Percentiles rank a stretch among this genome's conserved stretches.
Evolutionary conservation across 1,284 basidiomycete species (phyloP).

Genomic region (Blastosporella zonata): DNA sequence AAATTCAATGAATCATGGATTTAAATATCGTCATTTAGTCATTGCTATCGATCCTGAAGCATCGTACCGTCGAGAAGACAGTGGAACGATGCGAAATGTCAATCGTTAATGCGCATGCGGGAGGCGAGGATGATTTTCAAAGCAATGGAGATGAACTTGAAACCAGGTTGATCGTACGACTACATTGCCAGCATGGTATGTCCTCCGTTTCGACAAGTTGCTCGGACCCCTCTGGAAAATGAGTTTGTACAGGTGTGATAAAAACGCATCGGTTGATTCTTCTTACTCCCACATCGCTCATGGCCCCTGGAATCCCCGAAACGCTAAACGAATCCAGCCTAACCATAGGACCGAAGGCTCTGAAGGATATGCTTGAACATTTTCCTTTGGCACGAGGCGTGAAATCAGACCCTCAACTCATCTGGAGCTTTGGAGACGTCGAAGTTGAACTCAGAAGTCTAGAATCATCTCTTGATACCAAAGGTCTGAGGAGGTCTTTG

Average conservation of each 20-base stretch:
- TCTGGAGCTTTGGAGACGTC: constrained; percentile 67
- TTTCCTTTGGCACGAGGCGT: constrained; percentile 60
- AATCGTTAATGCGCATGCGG: constrained; percentile 50
- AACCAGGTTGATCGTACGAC: constrained; percentile 64
- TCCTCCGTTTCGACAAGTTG: too few species aligned
- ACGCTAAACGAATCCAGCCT: constrained; percentile 57
- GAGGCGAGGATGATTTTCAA: constrained; percentile 32
- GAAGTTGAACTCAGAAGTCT: constrained; percentile 68
- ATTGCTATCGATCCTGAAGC: constrained; percentile 68
- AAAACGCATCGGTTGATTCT: constrained; percentile 76
- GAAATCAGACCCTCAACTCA: constrained; percentile 70
- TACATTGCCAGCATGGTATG: constrained; percentile 79
- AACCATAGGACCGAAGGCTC: constrained; percentile 62
- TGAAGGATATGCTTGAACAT: constrained; percentile 79
- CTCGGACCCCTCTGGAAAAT: not conserved
- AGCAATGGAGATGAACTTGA: constrained; percentile 63
- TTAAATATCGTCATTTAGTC: constrained; percentile 39
- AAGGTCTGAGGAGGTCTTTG: constrained; percentile 41
- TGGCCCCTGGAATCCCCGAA: constrained; percentile 60
- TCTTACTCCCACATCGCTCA: constrained; percentile 50
- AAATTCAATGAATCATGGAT: not conserved
- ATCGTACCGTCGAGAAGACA: constrained; percentile 68
- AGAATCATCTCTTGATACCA: constrained; percentile 61
- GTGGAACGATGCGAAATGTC: constrained; percentile 73
- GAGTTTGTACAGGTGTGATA: constrained; percentile 54